phyloP scores from a whole-genome alignment of 768 basidiomycete species.

The Rhodotorula babjevae region DNA sequence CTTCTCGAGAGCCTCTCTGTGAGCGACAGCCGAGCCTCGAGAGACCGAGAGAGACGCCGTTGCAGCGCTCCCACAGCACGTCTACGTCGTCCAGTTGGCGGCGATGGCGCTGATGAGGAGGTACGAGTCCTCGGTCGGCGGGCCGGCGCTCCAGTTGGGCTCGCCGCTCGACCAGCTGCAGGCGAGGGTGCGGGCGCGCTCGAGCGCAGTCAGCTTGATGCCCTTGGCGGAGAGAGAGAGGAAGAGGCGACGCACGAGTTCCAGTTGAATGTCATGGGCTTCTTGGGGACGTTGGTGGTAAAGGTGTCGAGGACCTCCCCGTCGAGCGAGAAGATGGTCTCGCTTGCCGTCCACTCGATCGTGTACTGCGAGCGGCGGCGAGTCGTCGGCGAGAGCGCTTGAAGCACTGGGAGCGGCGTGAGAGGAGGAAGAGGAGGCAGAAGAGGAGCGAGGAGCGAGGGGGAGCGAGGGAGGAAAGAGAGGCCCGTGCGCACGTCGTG shows the following conservation, averaged over 20 bases:
- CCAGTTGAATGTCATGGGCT: slow-evolving; percentile 5
- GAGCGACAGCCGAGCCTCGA: too few species aligned
- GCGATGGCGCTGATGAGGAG: slow-evolving; percentile 1
- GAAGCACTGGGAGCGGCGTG: too few species aligned
- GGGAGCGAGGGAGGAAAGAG: neutral
- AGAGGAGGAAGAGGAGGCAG: too few species aligned
- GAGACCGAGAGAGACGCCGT: too few species aligned
- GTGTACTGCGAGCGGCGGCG: neutral
- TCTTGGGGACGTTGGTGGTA: slow-evolving; percentile 3
- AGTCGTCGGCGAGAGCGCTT: too few species aligned
- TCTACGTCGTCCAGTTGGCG: slow-evolving; percentile 9
- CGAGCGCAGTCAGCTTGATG: neutral
- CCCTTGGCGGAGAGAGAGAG: too few species aligned
- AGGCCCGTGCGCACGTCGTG: slow-evolving; percentile 16
- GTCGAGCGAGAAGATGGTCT: slow-evolving; percentile 21
- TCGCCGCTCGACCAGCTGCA: slow-evolving; percentile 13
- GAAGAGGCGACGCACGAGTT: neutral
- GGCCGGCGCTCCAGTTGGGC: slow-evolving; percentile 15
- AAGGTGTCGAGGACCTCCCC: neutral
- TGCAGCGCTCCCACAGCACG: neutral
- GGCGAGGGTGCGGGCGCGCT: too few species aligned
- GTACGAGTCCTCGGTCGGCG: slow-evolving; percentile 19
- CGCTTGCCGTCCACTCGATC: slow-evolving; percentile 9
- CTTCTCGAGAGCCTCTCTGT: too few species aligned
- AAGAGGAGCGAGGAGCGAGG: neutral